phyloP scores from a whole-genome alignment of 169 alveolate genomes.

The Toxoplasma gondii region DNA sequence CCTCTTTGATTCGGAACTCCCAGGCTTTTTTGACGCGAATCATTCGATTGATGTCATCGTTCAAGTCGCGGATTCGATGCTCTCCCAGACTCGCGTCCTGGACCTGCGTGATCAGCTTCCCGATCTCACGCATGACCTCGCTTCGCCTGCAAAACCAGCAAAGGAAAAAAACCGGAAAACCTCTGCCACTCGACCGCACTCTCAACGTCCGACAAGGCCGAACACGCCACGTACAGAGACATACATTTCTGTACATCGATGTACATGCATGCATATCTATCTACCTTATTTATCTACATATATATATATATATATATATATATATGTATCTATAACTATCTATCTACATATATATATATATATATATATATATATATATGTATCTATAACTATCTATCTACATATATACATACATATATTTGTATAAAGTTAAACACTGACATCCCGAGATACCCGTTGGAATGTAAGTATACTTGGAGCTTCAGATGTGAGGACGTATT shows the following conservation, averaged over 20 bases:
- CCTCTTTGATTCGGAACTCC: constrained; percentile 90
- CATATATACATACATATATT: background rate
- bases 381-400: background rate
- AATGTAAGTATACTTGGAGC: too few relatives aligned
- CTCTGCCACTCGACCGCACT: background rate
- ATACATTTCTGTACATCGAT: background rate
- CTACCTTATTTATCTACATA: background rate
- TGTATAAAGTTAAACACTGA: background rate
- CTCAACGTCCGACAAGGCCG: background rate
- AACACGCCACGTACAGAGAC: background rate
- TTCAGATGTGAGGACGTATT: too few relatives aligned
- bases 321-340: background rate
- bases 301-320: background rate
- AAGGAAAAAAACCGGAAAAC: background rate
- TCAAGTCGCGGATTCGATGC: constrained; percentile 87
- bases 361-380: background rate
- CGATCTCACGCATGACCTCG: constrained; percentile 80
- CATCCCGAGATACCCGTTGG: background rate
- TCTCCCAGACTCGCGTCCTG: constrained; percentile 91
- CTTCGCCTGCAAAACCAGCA: constrained; percentile 64
- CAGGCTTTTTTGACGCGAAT: constrained; percentile 87
- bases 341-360: background rate
- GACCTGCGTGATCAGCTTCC: constrained; percentile 82
- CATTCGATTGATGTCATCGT: constrained; percentile 90
- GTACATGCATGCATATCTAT: background rate